Conservation (phyloP, 23 red algal genomes). For the Agarophyton chilense region DNA sequence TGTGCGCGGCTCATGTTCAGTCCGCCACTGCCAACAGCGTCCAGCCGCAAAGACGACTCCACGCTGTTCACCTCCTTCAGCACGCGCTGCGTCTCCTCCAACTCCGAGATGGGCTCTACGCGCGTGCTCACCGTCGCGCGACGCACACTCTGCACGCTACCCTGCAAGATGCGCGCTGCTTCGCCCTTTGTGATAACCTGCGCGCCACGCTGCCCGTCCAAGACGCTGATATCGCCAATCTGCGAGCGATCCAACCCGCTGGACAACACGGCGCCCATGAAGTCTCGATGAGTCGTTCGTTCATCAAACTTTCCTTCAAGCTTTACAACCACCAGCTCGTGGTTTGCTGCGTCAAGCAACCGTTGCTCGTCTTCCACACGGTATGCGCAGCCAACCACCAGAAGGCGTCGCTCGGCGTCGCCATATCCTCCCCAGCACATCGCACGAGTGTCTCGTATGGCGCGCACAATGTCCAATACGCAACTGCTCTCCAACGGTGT, state of each 20-base stretch:
- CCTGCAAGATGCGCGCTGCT: slow-evolving; percentile 44
- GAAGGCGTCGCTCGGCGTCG: slow-evolving; percentile 63
- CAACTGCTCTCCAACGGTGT: slow-evolving; percentile 62
- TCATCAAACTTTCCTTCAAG: slow-evolving; percentile 67
- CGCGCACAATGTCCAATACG: slow-evolving; percentile 12
- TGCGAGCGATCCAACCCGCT: slow-evolving; percentile 49
- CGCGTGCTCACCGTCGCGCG: slow-evolving; percentile 14
- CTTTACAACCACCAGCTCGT: slow-evolving; percentile 14
- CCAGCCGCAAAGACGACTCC: slow-evolving; percentile 81
- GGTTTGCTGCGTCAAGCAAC: background rate
- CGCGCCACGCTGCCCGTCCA: slow-evolving; percentile 62
- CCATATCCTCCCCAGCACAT: slow-evolving; percentile 55
- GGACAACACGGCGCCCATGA: slow-evolving; percentile 77
- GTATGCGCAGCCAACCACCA: slow-evolving; percentile 49
- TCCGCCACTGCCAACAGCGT: slow-evolving; percentile 87
- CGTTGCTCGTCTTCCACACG: background rate
- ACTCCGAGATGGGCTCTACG: slow-evolving; percentile 20
- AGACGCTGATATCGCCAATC: slow-evolving; percentile 80
- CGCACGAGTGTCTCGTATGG: slow-evolving; percentile 28
- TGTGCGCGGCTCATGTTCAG: slow-evolving; percentile 75
- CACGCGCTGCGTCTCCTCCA: slow-evolving; percentile 35
- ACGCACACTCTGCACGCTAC: slow-evolving; percentile 27
- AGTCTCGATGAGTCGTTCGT: slow-evolving; percentile 60
- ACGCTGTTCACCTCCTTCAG: slow-evolving; percentile 69
- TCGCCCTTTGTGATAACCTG: slow-evolving; percentile 56